Base-by-base conservation (phyloP, 164 flowering plant genomes). In the Macadamia integrifolia region DNA sequence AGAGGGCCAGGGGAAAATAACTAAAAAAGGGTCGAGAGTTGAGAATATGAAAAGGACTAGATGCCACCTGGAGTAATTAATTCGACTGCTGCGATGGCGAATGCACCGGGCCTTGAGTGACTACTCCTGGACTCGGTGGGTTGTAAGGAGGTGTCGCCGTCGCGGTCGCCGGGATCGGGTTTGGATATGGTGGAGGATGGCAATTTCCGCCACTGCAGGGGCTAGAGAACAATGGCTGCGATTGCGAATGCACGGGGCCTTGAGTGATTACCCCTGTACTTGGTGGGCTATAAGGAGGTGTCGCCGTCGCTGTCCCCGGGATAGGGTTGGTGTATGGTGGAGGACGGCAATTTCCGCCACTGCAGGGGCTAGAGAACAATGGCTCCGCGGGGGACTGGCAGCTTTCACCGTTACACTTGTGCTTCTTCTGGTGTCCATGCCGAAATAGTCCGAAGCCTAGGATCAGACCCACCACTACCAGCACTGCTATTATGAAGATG, bases 401-500 rank as follows among this genome's bases (percentile, higher is more conserved):
- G 6, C n/a, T 14, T 13, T 53, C 17, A n/a, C 18, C 57, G 18
- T 2, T 17, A 6, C 57, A 53, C 57, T 17, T 14, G 18, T 53
- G 57, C 3, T 14, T 14, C 6, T 53, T 53, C 57, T 53, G 18
- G 3, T 13, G 2, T n/a, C 17, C 17, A 53, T 53, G 57, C 3
- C 57, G 18, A n/a, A 53, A 11, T 12, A 53, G 4, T 17, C 57
- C 57, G 15, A 53, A 53, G 18, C 57, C 57, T n/a, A 53, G 15
- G 17, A 53, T 14, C n/a, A 53, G 57, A 14, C 57, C 57, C 57
- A 53, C 18, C 18, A 53, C 18, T n/a, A 53, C 57, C 18, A 14
- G 18, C 17, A 14, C 57, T 9, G 85, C 75, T 28, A 89, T 83
- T 0, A 88, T 79, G 88, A 86, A 84, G 70, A 92, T 85, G 86